Percentiles rank a stretch among this genome's conserved stretches.
phyloP scores from a whole-genome alignment of 2,329 filamentous ascomycete species.

The Allantophomopsis cytisporea region DNA sequence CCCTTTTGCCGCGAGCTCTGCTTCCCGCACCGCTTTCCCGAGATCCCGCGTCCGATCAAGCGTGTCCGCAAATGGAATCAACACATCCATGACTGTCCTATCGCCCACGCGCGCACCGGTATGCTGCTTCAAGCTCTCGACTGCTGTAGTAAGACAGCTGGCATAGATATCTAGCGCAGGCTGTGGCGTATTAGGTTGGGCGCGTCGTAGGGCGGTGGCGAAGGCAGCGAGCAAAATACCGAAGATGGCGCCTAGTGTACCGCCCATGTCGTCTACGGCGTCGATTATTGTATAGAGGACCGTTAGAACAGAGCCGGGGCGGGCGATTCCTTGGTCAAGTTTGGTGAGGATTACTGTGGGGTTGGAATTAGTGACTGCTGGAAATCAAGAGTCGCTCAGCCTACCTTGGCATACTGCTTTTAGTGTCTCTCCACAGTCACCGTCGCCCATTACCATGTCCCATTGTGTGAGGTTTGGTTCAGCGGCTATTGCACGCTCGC shows the following conservation, averaged over 20 bases:
- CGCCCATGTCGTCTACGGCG: conserved; percentile 20
- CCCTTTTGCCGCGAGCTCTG: not conserved
- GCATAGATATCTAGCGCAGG: not conserved
- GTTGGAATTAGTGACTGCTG: not conserved
- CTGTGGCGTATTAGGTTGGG: not conserved
- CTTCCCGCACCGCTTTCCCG: not conserved
- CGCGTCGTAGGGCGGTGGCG: conserved; percentile 17
- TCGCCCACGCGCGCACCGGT: not conserved
- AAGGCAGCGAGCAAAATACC: conserved; percentile 1
- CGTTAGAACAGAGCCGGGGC: conserved; percentile 17
- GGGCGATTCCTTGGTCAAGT: conserved; percentile 15
- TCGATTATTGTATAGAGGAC: conserved; percentile 16
- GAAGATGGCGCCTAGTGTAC: conserved; percentile 2
- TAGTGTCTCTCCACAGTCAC: conserved; percentile 14
- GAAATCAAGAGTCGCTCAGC: conserved; percentile 11
- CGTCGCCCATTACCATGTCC: conserved; percentile 21
- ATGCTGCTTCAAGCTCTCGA: not conserved
- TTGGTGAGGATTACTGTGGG: conserved; percentile 14
- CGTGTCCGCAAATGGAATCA: not conserved
- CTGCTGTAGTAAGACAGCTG: not conserved
- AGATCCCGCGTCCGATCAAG: not conserved
- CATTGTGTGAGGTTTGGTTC: conserved; percentile 18
- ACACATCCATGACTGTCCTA: conserved; percentile 1
- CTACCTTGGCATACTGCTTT: conserved; percentile 3
- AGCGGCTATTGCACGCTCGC: conserved; percentile 20